Evolutionary conservation across 768 basidiomycete genomes (phyloP).

Genomic region (Saitozyma sp.): DNA sequence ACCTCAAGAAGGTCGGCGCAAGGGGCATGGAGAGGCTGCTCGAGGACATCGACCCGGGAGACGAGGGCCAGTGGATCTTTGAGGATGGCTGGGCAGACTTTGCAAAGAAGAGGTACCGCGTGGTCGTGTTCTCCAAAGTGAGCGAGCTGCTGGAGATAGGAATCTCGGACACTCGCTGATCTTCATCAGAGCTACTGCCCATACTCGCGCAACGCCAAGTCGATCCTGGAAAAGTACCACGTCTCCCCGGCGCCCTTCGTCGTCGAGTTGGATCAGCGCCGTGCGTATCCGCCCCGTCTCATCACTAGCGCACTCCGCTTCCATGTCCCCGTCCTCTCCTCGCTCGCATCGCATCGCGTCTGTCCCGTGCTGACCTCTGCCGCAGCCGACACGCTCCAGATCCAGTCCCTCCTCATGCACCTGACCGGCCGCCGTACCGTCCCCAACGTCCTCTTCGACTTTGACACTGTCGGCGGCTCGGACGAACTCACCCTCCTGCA

Average conservation of each 20-base stretch:
- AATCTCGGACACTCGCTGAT: conserved; percentile 1
- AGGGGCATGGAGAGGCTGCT: conserved; percentile 37
- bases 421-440: conserved; percentile 52
- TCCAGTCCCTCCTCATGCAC: conserved; percentile 45
- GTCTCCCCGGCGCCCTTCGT: conserved; percentile 45
- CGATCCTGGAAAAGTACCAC: conserved; percentile 41
- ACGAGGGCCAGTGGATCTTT: conserved; percentile 32
- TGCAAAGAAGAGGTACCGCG: conserved; percentile 39
- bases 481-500: conserved; percentile 51
- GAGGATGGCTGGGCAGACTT: conserved; percentile 45
- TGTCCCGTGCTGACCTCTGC: neutral
- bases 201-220: conserved; percentile 50
- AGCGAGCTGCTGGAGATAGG: conserved; percentile 4
- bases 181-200: conserved; percentile 50
- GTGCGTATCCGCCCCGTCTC: conserved; percentile 30
- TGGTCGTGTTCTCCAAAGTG: conserved; percentile 51
- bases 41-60: conserved; percentile 31
- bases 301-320: neutral
- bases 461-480: conserved; percentile 48
- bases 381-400: conserved; percentile 42
- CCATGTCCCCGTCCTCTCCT: neutral
- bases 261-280: conserved; percentile 50
- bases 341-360: too few species aligned
- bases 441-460: conserved; percentile 52
- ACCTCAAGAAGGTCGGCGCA: conserved; percentile 27